These are phyloP conservation scores for Leccinum variicolor DNA, from an alignment of 768 basidiomycete genomes.

Conservation along the genomic window DNA sequence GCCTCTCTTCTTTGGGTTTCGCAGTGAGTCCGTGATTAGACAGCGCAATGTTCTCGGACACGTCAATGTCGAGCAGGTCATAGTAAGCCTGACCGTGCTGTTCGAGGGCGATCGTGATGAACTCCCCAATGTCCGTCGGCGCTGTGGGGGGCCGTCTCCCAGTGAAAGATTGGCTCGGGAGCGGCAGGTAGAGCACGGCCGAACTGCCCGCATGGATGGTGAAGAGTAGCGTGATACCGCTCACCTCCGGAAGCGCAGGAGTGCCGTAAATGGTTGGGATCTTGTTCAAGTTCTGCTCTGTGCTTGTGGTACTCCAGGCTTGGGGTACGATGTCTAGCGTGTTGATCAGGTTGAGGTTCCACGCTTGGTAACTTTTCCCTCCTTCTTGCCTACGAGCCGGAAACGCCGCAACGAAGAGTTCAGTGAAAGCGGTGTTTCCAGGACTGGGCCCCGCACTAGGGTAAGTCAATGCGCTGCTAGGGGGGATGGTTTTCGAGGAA, in stretches of 20 bases:
- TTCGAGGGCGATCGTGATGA: not conserved
- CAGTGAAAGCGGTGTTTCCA: slow-evolving; percentile 1
- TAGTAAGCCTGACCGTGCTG: not conserved
- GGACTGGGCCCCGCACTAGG: slow-evolving; percentile 9
- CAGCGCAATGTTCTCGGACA: not conserved
- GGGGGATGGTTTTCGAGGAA: not conserved
- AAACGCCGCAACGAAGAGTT: not conserved
- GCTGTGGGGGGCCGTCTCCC: not conserved
- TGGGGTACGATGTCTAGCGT: slow-evolving; percentile 11
- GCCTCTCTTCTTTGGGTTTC: not conserved
- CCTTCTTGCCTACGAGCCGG: not conserved
- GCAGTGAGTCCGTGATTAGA: not conserved
- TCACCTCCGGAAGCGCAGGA: not conserved
- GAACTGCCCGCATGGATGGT: not conserved
- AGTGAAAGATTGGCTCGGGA: not conserved
- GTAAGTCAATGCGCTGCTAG: slow-evolving; percentile 2
- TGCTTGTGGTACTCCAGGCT: slow-evolving; percentile 5
- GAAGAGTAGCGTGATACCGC: too few relatives aligned
- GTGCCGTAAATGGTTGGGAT: not conserved
- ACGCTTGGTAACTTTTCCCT: not conserved
- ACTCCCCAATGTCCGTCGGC: not conserved
- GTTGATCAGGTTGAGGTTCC: slow-evolving; percentile 16
- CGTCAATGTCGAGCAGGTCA: not conserved
- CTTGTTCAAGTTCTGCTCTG: slow-evolving; percentile 1
- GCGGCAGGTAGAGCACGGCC: not conserved